Evolutionary conservation across 805 yeast genomes (phyloP).

Genomic region (Sugiyamaella lignohabitans): DNA sequence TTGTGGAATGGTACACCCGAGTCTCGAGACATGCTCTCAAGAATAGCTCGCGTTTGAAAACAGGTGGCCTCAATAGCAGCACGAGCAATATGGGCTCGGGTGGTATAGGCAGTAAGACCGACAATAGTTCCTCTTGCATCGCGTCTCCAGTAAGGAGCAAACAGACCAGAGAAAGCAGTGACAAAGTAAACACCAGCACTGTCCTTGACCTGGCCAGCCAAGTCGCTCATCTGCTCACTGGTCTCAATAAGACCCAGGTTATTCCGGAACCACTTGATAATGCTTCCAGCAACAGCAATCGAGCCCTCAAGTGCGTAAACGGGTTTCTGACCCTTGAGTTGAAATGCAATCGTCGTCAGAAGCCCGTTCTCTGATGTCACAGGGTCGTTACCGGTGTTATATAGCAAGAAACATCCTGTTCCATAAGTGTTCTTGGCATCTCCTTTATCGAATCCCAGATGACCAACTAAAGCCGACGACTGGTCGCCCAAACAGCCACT

Average conservation of each 20-base stretch:
- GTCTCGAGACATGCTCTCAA: constrained; percentile 84
- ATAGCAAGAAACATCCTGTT: constrained; percentile 86
- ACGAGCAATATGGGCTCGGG: constrained; percentile 85
- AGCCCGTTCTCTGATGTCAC: constrained; percentile 74
- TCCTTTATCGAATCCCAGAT: constrained; percentile 75
- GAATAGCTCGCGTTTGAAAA: constrained; percentile 84
- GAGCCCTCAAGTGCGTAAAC: constrained; percentile 93
- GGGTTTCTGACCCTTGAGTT: constrained; percentile 72
- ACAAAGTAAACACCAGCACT: constrained; percentile 92
- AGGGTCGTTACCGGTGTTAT: constrained; percentile 74
- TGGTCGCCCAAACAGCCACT: constrained; percentile 94
- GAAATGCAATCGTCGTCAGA: constrained; percentile 82
- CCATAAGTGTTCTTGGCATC: constrained; percentile 95
- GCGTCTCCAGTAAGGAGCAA: constrained; percentile 95
- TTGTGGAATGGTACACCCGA: constrained; percentile 52
- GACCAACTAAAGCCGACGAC: constrained; percentile 89
- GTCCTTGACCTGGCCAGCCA: constrained; percentile 73
- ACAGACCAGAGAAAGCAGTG: constrained; percentile 89
- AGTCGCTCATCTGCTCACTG: constrained; percentile 83
- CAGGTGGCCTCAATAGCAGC: constrained; percentile 96
- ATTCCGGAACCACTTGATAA: constrained; percentile 90
- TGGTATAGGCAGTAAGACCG: constrained; percentile 89
- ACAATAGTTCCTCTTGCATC: constrained; percentile 88
- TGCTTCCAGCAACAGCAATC: constrained; percentile 92
- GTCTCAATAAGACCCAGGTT: constrained; percentile 74